Base-by-base conservation (phyloP, 1,139 yeast genomes). In the Meyerozyma smithsonii region DNA sequence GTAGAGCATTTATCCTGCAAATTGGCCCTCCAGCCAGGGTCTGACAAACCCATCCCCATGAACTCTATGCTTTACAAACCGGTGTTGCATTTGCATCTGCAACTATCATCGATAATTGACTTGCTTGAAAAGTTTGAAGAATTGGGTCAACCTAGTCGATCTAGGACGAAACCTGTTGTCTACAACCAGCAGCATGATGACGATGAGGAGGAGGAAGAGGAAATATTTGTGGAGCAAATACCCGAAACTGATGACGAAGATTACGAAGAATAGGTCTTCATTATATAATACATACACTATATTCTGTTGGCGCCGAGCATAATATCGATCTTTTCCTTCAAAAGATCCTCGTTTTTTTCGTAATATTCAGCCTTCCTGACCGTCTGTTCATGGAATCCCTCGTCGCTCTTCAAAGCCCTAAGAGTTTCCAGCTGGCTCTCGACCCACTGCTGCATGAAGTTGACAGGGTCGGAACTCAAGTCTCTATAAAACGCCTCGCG, bases 331-430 rank as follows among this genome's bases (percentile, higher is more conserved):
- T 86, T 87, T 52, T 88, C 95, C 49, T 77, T 76, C 42, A 89
- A 69, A 53, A 85, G 66, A 35, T 59, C 62, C 50, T 71, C 75
- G 44, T 86, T 87, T 44, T 86, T 88, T 36, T 79, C 77, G 62
- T 88, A 90, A 60, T 84, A 89, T 30, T 82, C 77, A 6, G 95
- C 79, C 52, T 83, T 79, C 65, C 98, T 79, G 3, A 88, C 96
- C 23, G 79, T 70, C 57, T 92, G 97, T 61, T 90, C 97, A 56
- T 86, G 88, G 59, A 85, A 86, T 8, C 94, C 89, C 51, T 86
- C 90, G 58, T 90, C 97, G 46, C 94, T 87, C 51, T 84, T 76
- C 48, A 88, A 73, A 14, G 88, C 81, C 58, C 79, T 81, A 52
- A 87, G 70, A 37, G 90, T 84, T 46, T 84, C 81, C 28, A 87